phyloP scores from a whole-genome alignment of 495 filamentous ascomycete genomes.

The Articulospora tetracladia region DNA sequence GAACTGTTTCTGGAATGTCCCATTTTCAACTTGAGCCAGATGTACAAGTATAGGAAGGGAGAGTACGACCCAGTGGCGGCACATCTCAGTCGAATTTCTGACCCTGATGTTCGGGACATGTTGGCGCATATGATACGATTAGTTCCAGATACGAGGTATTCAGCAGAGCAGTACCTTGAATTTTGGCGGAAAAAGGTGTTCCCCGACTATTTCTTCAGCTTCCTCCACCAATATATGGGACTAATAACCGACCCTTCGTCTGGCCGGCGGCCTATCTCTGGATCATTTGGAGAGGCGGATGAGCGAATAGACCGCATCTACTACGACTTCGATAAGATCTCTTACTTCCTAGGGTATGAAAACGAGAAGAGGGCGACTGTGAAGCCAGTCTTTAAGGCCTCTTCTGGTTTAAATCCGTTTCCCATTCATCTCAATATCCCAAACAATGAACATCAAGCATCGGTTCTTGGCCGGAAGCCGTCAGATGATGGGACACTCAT shows the following conservation, averaged over 20 bases:
- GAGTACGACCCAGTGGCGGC: slow-evolving; percentile 85
- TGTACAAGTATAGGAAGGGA: slow-evolving; percentile 88
- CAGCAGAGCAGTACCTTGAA: slow-evolving; percentile 90
- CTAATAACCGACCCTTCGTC: slow-evolving; percentile 91
- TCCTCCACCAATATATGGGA: slow-evolving; percentile 96
- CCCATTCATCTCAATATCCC: slow-evolving; percentile 90
- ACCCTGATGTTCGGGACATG: slow-evolving; percentile 80
- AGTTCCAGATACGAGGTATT: slow-evolving; percentile 85
- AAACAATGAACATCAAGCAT: slow-evolving; percentile 65
- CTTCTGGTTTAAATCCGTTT: slow-evolving; percentile 43
- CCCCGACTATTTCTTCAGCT: slow-evolving; percentile 93
- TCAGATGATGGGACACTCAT: slow-evolving; percentile 88
- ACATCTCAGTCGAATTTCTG: slow-evolving; percentile 81
- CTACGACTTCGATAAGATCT: slow-evolving; percentile 95
- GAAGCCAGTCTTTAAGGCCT: slow-evolving; percentile 18
- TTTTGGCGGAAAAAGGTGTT: slow-evolving; percentile 91
- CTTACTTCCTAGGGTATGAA: slow-evolving; percentile 80
- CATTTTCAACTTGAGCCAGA: slow-evolving; percentile 87
- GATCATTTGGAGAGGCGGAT: slow-evolving; percentile 74
- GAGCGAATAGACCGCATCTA: slow-evolving; percentile 90
- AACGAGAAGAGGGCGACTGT: slow-evolving; percentile 33
- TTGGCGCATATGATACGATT: slow-evolving; percentile 93
- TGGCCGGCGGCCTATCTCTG: slow-evolving; percentile 60
- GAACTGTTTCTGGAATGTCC: slow-evolving; percentile 95
- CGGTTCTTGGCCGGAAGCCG: slow-evolving; percentile 34